phyloP scores from a whole-genome alignment of 257 asterid species.

The Solanum sitiens region DNA sequence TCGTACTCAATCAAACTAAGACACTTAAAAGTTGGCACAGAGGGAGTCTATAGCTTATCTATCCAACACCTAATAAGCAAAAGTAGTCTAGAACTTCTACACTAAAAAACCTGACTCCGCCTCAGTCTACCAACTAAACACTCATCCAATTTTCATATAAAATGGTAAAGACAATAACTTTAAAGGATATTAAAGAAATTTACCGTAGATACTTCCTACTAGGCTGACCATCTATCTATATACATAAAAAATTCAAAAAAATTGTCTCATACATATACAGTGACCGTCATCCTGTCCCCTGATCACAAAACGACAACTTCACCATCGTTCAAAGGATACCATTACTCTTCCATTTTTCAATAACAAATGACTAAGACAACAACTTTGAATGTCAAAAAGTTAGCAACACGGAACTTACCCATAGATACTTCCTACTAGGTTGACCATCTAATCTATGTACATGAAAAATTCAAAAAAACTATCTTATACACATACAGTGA shows the following conservation, averaged over 20 bases:
- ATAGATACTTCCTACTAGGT: slow-evolving; percentile 51
- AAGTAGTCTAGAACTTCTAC: not conserved
- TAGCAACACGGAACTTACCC: slow-evolving; percentile 37
- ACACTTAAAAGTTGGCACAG: not conserved
- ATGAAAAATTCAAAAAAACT: too few relatives aligned
- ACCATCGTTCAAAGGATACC: too few relatives aligned
- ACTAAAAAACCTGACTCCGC: not conserved
- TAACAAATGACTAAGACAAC: not conserved
- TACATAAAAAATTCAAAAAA: too few relatives aligned
- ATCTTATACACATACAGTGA: too few relatives aligned
- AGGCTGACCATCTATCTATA: not conserved
- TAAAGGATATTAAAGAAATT: not conserved
- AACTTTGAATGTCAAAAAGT: not conserved
- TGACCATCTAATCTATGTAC: slow-evolving; percentile 26
- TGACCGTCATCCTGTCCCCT: too few relatives aligned
- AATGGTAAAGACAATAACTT: not conserved
- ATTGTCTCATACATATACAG: too few relatives aligned
- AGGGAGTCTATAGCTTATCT: not conserved
- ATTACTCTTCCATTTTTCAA: not conserved
- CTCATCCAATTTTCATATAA: not conserved
- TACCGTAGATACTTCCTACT: not conserved
- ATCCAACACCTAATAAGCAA: not conserved
- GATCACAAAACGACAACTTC: too few relatives aligned
- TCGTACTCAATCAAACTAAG: not conserved
- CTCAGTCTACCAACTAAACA: not conserved